Conservation (phyloP, 2,329 filamentous ascomycete species). For the Dothideomycetidae sp. region DNA sequence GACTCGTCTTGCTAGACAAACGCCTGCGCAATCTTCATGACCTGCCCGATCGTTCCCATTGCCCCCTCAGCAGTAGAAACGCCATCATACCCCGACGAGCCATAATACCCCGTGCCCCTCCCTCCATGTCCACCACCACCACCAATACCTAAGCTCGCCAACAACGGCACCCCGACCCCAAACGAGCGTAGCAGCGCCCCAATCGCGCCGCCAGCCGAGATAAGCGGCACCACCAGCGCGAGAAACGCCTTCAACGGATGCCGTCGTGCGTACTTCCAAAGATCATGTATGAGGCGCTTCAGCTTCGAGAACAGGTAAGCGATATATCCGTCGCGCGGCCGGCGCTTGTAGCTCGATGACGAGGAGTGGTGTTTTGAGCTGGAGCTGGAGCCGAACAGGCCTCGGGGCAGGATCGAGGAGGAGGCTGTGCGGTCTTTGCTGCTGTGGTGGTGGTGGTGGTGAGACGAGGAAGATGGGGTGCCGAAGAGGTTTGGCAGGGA, state of each 20-base stretch:
- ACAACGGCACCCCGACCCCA: constrained; percentile 61
- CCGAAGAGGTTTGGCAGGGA: constrained; percentile 6
- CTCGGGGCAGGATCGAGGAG: constrained; percentile 3
- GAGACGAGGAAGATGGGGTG: background rate
- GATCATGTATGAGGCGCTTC: constrained; percentile 63
- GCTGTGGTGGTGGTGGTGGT: background rate
- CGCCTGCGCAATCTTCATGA: constrained; percentile 38
- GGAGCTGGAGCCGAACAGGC: constrained; percentile 7
- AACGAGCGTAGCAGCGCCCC: constrained; percentile 64
- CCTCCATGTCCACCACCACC: constrained; percentile 15
- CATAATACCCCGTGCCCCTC: constrained; percentile 28
- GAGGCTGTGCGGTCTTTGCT: constrained; percentile 2
- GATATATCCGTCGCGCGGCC: constrained; percentile 65
- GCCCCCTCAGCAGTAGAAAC: constrained; percentile 21
- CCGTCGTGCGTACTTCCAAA: constrained; percentile 65
- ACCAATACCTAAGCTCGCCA: constrained; percentile 19
- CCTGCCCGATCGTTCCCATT: constrained; percentile 32
- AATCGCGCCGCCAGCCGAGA: constrained; percentile 64
- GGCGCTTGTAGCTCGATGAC: constrained; percentile 62
- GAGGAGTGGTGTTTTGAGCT: constrained; percentile 22
- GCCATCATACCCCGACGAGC: constrained; percentile 29
- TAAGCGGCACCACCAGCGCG: constrained; percentile 70
- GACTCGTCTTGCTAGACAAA: too few species aligned
- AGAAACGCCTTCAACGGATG: constrained; percentile 86
- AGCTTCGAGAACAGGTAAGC: constrained; percentile 59